Percentiles rank a stretch among this genome's conserved stretches.
phyloP scores from a whole-genome alignment of 2,329 filamentous ascomycete species.

The Pyrenophora seminiperda region DNA sequence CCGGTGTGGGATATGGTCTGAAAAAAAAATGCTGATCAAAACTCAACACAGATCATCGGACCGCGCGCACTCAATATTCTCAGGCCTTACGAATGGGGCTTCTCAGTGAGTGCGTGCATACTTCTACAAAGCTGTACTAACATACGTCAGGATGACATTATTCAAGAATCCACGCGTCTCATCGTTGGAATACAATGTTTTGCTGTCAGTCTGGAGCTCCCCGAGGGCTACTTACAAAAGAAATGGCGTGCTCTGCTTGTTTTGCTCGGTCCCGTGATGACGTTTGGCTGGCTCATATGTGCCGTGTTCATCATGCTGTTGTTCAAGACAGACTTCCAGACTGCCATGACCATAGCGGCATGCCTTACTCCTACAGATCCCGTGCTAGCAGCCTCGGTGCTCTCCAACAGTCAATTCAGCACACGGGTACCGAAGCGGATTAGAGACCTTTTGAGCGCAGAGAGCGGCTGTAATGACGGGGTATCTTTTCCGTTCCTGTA shows the following conservation, averaged over 20 bases:
- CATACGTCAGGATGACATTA: constrained; percentile 45
- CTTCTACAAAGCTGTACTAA: not conserved
- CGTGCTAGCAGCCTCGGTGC: constrained; percentile 59
- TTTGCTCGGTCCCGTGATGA: constrained; percentile 59
- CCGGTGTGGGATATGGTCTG: too few species aligned
- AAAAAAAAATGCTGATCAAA: not conserved
- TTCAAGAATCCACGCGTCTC: constrained; percentile 52
- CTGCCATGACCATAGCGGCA: constrained; percentile 58
- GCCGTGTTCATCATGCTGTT: constrained; percentile 54
- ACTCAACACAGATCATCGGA: constrained; percentile 40
- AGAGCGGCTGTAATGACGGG: constrained; percentile 63
- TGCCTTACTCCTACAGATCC: constrained; percentile 64
- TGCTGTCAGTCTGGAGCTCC: constrained; percentile 47
- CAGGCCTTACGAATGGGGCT: constrained; percentile 50
- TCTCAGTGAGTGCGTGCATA: constrained; percentile 12
- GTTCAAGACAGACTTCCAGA: constrained; percentile 53
- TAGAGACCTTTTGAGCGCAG: constrained; percentile 58
- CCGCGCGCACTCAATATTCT: constrained; percentile 50
- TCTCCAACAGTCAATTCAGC: constrained; percentile 60
- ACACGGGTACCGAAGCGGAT: constrained; percentile 58
- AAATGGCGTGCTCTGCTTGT: constrained; percentile 59
- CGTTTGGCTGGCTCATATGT: constrained; percentile 55
- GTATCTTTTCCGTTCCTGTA: constrained; percentile 63
- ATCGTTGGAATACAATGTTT: constrained; percentile 54
- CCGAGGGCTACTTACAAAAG: constrained; percentile 54